Evolutionary conservation across 225 moss, liverwort and hornwort genomes (phyloP), one percentile per base, ranked within the genome.

Genomic region (Thuidium tamariscinum): DNA sequence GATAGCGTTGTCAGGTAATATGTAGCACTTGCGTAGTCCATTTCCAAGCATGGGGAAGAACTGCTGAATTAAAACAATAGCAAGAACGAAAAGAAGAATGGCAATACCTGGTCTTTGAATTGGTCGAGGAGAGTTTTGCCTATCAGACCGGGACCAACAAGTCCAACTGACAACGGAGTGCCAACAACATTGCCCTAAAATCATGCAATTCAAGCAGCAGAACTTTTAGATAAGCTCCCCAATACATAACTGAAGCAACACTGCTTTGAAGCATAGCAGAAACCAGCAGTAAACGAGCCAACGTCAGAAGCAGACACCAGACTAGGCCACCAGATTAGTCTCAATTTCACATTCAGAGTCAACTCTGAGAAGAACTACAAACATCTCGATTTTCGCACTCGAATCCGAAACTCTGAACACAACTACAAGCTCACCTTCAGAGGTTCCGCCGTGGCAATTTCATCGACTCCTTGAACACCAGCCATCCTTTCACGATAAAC

Each of bases 61-160:
- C 39, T 63, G 52, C 32, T 37, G 52, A 72, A 74, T 70, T 16
- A 25, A 77, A 86, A 70, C 4, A 68, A 83, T 18, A 60, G 71
- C 44, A 84, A 77, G 46, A 81, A 74, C 26, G 54, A 59, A 48
- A n/a, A 74, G 54, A 46, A 68, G 25, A 44, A 60, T 36, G 59
- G 22, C 80, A 69, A 81, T 81, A 96, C 99, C 97, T 99, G 97
- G 57, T 95, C 94, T 51, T 82, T 91, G 77, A 99, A 89, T 83
- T 99, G 99, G 68, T 92, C 93, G 57, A 99, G 89, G 80, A 99
- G 95, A 13, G 95, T 93, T 80, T 93, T 94, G 41, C 99, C 99
- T 78, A 99, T 97, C 73, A 96, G 87, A 83, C 99, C 99, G 67
- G 96, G 97, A 37, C 99, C 99, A 74, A 99, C 88, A n/a, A 99